A percentile compares a stretch with the other conserved stretches of the same genome.
Conservation (phyloP, 306 rosid species). For the Mimosa pudica region DNA sequence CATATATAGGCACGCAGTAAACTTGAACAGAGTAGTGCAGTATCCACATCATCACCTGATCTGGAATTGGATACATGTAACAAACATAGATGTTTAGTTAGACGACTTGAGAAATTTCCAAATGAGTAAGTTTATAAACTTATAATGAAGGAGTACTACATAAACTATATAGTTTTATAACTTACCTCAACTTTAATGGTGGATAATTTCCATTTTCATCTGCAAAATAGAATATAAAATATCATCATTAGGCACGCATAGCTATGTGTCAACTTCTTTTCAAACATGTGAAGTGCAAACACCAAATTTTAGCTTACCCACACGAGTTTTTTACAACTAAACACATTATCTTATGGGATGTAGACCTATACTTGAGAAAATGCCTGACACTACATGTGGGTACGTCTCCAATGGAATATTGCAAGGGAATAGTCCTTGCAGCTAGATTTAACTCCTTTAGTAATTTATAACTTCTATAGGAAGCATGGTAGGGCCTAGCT, state of each 20-base stretch:
- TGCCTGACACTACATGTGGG: too few species aligned
- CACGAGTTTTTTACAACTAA: neutral
- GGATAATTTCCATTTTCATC: constrained; percentile 67
- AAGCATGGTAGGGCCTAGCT: too few species aligned
- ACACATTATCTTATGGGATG: too few species aligned
- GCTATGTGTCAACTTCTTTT: neutral
- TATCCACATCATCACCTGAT: constrained; percentile 53
- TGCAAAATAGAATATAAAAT: constrained; percentile 42
- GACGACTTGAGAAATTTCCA: constrained; percentile 14
- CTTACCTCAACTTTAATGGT: constrained; percentile 52
- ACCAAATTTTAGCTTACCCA: neutral
- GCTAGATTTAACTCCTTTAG: too few species aligned
- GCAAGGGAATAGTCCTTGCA: too few species aligned
- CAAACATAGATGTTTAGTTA: constrained; percentile 28
- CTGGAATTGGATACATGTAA: constrained; percentile 52
- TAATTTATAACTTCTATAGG: too few species aligned
- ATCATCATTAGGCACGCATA: neutral
- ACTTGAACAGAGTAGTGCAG: constrained; percentile 28
- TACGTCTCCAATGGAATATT: too few species aligned
- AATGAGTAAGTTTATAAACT: neutral
- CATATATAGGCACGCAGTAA: neutral
- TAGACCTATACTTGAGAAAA: too few species aligned
- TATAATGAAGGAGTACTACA: neutral
- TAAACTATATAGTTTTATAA: neutral
- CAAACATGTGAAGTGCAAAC: neutral